Base-by-base conservation (phyloP, 2,329 filamentous ascomycete genomes). In the Botrytis tulipae region DNA sequence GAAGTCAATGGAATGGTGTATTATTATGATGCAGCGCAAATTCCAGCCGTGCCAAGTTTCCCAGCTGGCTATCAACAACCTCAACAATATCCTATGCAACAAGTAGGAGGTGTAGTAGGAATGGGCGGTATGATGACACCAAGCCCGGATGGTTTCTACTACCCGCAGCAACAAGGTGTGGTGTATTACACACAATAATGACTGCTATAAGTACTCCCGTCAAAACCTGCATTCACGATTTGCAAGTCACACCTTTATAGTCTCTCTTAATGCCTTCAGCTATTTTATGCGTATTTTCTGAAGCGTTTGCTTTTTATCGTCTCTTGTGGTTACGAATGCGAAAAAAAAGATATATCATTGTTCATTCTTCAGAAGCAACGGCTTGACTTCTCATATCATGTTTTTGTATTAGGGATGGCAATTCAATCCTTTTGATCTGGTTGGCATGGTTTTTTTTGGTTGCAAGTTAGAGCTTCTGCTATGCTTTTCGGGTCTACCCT, bases 1-100 rank as follows among this genome's bases (percentile, higher is more conserved):
- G 95, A 98, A 84, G 91, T 91, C 76, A 97, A 97, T 78, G 96
- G 96, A 75, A 98, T 97, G 88, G 94, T 97, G 0, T 98, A 97
- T 82, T 99, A 97, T 81, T 95, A 94, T 79, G 93, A 97, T 80
- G 87, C 93, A 12, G 87, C 90, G n/a, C 91, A 94, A 80, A 84
- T 95, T 66, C 85, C 89, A 40, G 78, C 80, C 44, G 78, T 82
- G 32, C 79, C 81, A 44, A 78, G 78, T 60, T 84, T 84, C 73
- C 78, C 83, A 48, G 81, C 81, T 61, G 81, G 81, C 65, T 89
- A 88, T 76, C 83, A 85, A 44, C 84, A 85, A 72, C 81, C 85
- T 57, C 87, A 85, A 74, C 81, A 85, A 72, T 93, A 90, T 78
- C 83, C 87, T 16, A 84, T 87, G 70, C 84, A 87, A 62, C 83